Conservation (phyloP, 139 green algal species). For the Chlamydomonas sp. region DNA sequence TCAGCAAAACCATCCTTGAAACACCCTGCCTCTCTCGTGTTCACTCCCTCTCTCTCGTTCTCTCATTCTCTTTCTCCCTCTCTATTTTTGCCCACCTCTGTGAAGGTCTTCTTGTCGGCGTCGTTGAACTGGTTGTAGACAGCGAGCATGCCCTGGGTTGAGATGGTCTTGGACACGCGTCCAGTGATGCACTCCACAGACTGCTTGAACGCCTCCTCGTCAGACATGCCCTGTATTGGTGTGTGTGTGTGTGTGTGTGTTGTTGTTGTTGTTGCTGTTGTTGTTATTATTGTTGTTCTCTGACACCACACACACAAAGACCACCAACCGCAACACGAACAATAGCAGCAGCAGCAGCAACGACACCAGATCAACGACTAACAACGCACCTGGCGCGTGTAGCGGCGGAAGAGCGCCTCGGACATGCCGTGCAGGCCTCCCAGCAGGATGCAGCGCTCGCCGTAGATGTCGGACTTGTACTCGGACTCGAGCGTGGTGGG, state of each 20-base stretch:
- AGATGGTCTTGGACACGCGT: constrained; percentile 89
- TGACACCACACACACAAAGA: too few relatives aligned
- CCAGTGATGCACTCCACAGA: constrained; percentile 97
- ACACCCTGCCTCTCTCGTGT: too few relatives aligned
- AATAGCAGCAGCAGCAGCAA: background rate
- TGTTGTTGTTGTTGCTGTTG: too few relatives aligned
- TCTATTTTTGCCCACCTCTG: too few relatives aligned
- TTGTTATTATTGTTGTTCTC: too few relatives aligned
- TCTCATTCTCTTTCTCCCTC: too few relatives aligned
- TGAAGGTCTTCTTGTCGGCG: constrained; percentile 82
- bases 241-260: too few relatives aligned
- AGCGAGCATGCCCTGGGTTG: constrained; percentile 88
- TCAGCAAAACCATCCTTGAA: too few relatives aligned
- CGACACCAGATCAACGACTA: background rate
- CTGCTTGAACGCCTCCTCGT: constrained; percentile 95
- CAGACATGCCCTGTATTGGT: constrained; percentile 54
- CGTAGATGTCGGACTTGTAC: constrained; percentile 99
- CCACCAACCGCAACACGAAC: constrained; percentile 10
- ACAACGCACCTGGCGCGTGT: constrained; percentile 50
- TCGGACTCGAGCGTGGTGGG: constrained; percentile 95
- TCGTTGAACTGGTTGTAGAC: constrained; percentile 85
- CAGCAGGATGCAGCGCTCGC: constrained; percentile 95
- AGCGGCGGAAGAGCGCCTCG: constrained; percentile 92
- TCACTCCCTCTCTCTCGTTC: too few relatives aligned
- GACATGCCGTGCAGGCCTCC: constrained; percentile 97